Evolutionary conservation across 2,329 filamentous ascomycete genomes (phyloP).

Genomic region (Alternaria viburni): DNA sequence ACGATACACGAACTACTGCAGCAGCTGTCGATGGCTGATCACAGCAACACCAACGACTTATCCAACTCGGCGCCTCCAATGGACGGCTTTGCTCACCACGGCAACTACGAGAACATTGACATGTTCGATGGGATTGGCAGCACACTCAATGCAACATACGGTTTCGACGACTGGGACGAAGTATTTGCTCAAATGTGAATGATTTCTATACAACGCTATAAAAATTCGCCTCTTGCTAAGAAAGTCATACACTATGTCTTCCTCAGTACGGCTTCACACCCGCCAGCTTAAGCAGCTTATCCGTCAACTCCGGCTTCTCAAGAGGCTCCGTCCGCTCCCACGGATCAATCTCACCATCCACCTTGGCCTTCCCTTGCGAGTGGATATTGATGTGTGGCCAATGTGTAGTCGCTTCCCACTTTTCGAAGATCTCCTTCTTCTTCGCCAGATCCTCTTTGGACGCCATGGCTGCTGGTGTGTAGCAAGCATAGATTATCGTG

Average conservation of each 20-base stretch:
- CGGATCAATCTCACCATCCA: slow-evolving; percentile 17
- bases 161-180: slow-evolving; percentile 4
- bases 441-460: slow-evolving; percentile 19
- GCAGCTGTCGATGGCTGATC: slow-evolving; percentile 7
- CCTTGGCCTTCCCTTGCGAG: slow-evolving; percentile 12
- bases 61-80: neutral
- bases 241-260: neutral
- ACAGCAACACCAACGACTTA: neutral
- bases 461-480: slow-evolving; percentile 19
- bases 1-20: slow-evolving; percentile 13
- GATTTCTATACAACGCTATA: neutral
- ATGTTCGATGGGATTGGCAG: slow-evolving; percentile 3
- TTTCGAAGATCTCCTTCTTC: slow-evolving; percentile 20
- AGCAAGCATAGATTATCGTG: slow-evolving; percentile 25
- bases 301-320: slow-evolving; percentile 23
- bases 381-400: slow-evolving; percentile 29
- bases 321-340: slow-evolving; percentile 22
- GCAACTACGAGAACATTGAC: neutral
- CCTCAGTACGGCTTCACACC: slow-evolving; percentile 17
- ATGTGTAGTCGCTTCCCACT: slow-evolving; percentile 21
- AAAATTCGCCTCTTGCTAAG: neutral
- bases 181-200: slow-evolving; percentile 9
- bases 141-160: neutral
- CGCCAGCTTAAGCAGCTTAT: slow-evolving; percentile 23
- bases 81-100: neutral